Conservation (phyloP, 2,329 filamentous ascomycete species). For the Colletotrichum tropicale region DNA sequence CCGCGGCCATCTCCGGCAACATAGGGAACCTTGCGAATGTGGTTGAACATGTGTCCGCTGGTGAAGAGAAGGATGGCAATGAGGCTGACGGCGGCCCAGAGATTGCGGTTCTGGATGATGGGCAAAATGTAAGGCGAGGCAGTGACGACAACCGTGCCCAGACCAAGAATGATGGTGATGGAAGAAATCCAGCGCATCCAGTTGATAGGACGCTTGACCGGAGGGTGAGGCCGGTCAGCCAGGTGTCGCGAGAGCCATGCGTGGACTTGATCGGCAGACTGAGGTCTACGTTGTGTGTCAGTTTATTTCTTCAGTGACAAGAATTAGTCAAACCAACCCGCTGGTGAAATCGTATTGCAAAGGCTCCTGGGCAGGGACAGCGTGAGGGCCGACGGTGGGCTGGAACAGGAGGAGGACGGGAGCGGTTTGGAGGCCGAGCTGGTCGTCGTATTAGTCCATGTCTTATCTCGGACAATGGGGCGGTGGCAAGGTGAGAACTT, state of each 20-base stretch:
- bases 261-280: slow-evolving; percentile 79
- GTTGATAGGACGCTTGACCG: slow-evolving; percentile 85
- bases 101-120: slow-evolving; percentile 84
- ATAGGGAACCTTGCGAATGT: slow-evolving; percentile 95
- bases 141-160: slow-evolving; percentile 71
- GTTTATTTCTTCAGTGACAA: not conserved
- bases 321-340: slow-evolving; percentile 61
- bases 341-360: slow-evolving; percentile 83
- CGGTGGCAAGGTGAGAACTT: slow-evolving; percentile 30
- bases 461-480: not conserved
- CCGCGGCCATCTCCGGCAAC: slow-evolving; percentile 84
- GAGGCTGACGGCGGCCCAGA: slow-evolving; percentile 91
- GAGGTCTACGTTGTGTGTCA: slow-evolving; percentile 55
- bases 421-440: slow-evolving; percentile 94
- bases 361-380: slow-evolving; percentile 71
- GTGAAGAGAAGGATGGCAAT: slow-evolving; percentile 92
- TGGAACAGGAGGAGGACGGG: slow-evolving; percentile 88
- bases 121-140: slow-evolving; percentile 81
- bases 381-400: slow-evolving; percentile 82
- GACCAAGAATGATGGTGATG: slow-evolving; percentile 72
- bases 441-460: not conserved
- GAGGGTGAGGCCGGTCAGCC: slow-evolving; percentile 76
- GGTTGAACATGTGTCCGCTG: slow-evolving; percentile 99
- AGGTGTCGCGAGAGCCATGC: slow-evolving; percentile 80
- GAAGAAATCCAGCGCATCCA: slow-evolving; percentile 76